Conservation (phyloP, 2,329 filamentous ascomycete species). For the Scytalidium sp. region DNA sequence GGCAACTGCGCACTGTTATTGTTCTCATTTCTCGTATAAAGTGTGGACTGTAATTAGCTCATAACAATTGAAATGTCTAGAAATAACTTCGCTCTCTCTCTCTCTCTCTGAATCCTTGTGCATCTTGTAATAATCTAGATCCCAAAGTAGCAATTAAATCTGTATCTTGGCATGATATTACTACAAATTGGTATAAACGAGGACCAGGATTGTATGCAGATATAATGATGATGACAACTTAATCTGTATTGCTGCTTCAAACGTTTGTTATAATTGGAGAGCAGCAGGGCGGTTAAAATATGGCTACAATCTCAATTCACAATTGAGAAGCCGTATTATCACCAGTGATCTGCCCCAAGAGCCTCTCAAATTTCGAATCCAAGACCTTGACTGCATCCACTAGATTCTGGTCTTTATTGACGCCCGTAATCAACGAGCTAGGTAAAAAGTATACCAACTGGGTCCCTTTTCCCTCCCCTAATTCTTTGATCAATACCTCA, state of each 20-base stretch:
- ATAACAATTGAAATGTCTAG: background rate
- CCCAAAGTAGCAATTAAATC: too few relatives aligned
- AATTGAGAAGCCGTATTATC: background rate
- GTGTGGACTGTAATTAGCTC: background rate
- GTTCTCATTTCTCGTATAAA: background rate
- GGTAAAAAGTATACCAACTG: conserved; percentile 16
- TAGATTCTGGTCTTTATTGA: conserved; percentile 8
- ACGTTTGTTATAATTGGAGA: too few relatives aligned
- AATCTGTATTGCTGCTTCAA: too few relatives aligned
- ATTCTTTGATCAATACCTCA: conserved; percentile 16
- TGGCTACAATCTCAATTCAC: background rate
- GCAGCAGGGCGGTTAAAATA: too few relatives aligned
- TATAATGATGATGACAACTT: too few relatives aligned
- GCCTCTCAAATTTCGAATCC: conserved; percentile 13
- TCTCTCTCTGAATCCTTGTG: too few relatives aligned
- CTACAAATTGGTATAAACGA: too few relatives aligned
- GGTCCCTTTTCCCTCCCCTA: conserved; percentile 8
- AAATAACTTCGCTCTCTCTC: background rate
- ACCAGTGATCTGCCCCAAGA: conserved; percentile 4
- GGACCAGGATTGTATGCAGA: too few relatives aligned
- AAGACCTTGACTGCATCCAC: conserved; percentile 10
- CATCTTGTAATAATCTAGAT: too few relatives aligned
- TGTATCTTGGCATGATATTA: too few relatives aligned
- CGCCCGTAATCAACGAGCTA: conserved; percentile 13
- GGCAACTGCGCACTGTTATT: background rate